Percentiles rank a stretch among this genome's conserved stretches.
phyloP scores from a whole-genome alignment of 768 basidiomycete genomes.

The Auricularia sp. region DNA sequence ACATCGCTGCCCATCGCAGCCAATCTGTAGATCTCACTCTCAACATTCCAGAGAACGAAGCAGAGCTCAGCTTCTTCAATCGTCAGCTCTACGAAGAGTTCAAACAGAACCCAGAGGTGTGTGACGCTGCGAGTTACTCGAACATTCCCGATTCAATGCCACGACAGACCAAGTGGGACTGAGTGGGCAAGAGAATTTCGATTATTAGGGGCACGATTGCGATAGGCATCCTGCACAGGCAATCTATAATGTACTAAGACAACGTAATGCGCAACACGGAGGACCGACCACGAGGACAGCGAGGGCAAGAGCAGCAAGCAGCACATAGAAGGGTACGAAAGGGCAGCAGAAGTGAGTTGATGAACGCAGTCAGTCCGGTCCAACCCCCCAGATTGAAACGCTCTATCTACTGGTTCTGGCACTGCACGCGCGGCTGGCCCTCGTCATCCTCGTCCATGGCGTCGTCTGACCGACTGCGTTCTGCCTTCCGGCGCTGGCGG shows the following conservation, averaged over 20 bases:
- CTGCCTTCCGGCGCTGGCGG: constrained; percentile 38
- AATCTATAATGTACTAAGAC: constrained; percentile 4
- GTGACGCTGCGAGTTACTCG: background rate
- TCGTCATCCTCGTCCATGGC: constrained; percentile 83
- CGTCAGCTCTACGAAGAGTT: constrained; percentile 65
- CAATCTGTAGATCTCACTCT: background rate
- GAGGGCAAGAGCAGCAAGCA: background rate
- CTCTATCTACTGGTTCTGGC: constrained; percentile 65
- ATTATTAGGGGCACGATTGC: background rate
- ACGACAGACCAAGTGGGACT: constrained; percentile 8
- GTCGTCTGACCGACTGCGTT: constrained; percentile 45
- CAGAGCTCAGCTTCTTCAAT: constrained; percentile 89
- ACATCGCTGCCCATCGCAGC: background rate
- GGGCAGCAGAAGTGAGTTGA: background rate
- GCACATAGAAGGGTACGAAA: background rate
- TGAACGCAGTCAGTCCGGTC: background rate
- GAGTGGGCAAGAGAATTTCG: background rate
- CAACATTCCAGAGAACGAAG: constrained; percentile 71
- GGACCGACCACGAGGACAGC: background rate
- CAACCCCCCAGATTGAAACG: background rate
- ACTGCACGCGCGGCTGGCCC: constrained; percentile 83
- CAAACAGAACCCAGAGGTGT: constrained; percentile 73
- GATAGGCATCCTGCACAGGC: background rate
- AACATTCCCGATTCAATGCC: background rate
- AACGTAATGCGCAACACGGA: background rate